Evolutionary conservation across 495 filamentous ascomycete genomes (phyloP), one percentile per base, ranked within the genome.

Genomic region (Neurospora intermedia): DNA sequence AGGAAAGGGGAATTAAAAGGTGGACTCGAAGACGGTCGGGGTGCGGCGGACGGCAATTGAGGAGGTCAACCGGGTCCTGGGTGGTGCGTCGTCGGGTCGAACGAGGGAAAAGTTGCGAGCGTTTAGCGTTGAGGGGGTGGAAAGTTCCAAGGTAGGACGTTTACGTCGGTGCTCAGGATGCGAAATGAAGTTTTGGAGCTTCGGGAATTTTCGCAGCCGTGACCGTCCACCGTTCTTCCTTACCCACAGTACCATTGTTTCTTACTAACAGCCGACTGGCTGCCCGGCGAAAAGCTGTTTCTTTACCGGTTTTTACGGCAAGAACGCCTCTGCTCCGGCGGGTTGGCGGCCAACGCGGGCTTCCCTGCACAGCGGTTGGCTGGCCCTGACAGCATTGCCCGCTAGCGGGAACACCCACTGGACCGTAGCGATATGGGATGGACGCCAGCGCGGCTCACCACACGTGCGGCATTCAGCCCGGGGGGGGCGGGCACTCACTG

Each of bases 191-290:
- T 70, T 77, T 79, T 80, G 72, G 69, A 70, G 79, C 75, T 77
- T 80, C 80, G 79, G 79, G 77, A 78, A 74, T 77, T 79, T 74
- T 81, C 78, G 79, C 78, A 66, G 54, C 54, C 54, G 54, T 66
- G 35, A 66, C 54, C 54, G 54, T 66, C 54, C 27, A 66, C 15
- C 54, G 77, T 75, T 74, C 74, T 76, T 74, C 74, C 75, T 69
- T 69, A 73, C 75, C 70, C 70, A 74, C 70, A 31, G 54, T 66
- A 18, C 27, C 54, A 66, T 15, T 38, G 54, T 66, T 35, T 66
- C 54, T 66, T 66, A 35, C 27, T 38, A 66, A 66, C 54, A 43
- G 40, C 27, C 35, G 20, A 40, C 18, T 45, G 54, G 23, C 66
- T 35, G 35, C 38, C 45, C 15, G 54, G 54, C 27, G 70, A 71